These are phyloP conservation scores for Lippia alba DNA, from an alignment of 305 asterid genomes.

Conservation along the genomic window DNA sequence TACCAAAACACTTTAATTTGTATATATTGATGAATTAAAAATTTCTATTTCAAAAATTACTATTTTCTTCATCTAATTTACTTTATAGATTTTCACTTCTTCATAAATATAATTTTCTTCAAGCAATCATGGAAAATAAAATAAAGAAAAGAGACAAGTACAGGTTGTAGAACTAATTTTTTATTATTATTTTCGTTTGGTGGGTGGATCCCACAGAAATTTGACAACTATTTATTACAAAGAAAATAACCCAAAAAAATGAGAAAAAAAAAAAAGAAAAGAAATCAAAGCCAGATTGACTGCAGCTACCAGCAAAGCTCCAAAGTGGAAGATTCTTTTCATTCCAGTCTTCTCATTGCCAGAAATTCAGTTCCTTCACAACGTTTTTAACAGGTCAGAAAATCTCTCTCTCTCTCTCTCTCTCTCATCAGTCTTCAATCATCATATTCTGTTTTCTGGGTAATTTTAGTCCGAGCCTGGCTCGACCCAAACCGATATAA, in stretches of 20 bases:
- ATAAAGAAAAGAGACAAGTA: not conserved
- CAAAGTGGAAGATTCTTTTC: conserved; percentile 28
- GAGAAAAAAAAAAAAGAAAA: too few relatives aligned
- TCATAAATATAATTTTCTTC: too few relatives aligned
- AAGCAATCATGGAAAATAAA: not conserved
- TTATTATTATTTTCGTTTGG: conserved; percentile 13
- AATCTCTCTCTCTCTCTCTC: conserved; percentile 12
- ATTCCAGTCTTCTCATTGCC: conserved; percentile 23
- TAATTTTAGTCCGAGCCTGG: too few relatives aligned
- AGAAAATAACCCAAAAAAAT: not conserved
- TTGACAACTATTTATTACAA: conserved; percentile 19
- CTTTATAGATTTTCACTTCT: too few relatives aligned
- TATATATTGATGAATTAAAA: too few relatives aligned
- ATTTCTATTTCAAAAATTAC: too few relatives aligned
- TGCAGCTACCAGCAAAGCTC: conserved; percentile 51
- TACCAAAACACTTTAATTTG: too few relatives aligned
- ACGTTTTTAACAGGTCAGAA: conserved; percentile 31
- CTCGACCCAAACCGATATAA: too few relatives aligned
- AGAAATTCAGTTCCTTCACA: conserved; percentile 21
- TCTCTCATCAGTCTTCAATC: too few relatives aligned
- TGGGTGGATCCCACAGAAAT: conserved; percentile 6
- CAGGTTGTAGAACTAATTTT: conserved; percentile 23
- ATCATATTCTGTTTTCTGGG: too few relatives aligned
- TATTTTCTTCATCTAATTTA: too few relatives aligned
- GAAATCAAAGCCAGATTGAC: conserved; percentile 29